phyloP scores from a whole-genome alignment of 129 eudicot genomes.

The Artemisia tridentata region DNA sequence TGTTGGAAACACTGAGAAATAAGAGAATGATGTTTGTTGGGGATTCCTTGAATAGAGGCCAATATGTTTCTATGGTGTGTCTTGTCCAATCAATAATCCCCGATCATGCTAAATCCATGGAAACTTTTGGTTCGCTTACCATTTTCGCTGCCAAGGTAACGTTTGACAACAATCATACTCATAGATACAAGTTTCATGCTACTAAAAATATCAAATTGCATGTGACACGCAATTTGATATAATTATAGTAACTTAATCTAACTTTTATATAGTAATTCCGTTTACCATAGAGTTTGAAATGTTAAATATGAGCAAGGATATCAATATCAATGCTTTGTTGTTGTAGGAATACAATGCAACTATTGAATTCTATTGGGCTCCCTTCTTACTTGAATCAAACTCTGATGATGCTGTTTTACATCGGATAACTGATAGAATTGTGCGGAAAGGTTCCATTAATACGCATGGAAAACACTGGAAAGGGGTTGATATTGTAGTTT shows the following conservation, averaged over 20 bases:
- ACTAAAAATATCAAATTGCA: too few species aligned
- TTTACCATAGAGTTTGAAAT: too few species aligned
- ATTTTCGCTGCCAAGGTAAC: slow-evolving; percentile 76
- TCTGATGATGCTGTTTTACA: slow-evolving; percentile 77
- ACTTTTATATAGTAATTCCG: background rate
- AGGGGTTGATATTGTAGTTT: slow-evolving; percentile 85
- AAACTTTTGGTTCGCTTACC: slow-evolving; percentile 59
- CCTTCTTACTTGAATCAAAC: slow-evolving; percentile 88
- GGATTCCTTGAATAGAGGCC: slow-evolving; percentile 89
- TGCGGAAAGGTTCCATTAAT: slow-evolving; percentile 79
- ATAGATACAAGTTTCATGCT: background rate
- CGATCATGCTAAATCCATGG: slow-evolving; percentile 71
- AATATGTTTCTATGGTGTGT: slow-evolving; percentile 80
- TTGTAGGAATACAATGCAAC: slow-evolving; percentile 83
- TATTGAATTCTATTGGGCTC: slow-evolving; percentile 98
- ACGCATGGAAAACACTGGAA: slow-evolving; percentile 84
- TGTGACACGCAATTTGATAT: background rate
- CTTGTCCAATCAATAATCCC: slow-evolving; percentile 71
- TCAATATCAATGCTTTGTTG: background rate
- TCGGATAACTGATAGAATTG: slow-evolving; percentile 67
- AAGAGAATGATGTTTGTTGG: slow-evolving; percentile 94
- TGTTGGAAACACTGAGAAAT: slow-evolving; percentile 78
- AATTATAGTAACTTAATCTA: too few species aligned
- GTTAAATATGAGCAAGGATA: background rate
- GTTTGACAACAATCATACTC: background rate